Conservation (phyloP, 1,139 yeast species). For the Hyphopichia burtonii region DNA sequence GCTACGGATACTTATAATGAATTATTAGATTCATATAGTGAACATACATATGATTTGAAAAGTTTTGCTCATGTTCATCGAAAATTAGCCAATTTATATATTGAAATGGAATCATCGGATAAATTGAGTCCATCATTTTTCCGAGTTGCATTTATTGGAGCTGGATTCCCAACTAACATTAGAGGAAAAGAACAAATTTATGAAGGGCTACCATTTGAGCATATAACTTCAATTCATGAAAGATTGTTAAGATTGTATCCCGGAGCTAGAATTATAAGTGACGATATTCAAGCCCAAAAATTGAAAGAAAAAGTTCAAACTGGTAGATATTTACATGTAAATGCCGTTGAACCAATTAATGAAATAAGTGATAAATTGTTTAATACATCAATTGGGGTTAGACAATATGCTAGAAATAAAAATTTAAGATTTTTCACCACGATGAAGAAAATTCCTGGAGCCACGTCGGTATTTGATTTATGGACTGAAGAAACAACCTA, state of each 20-base stretch:
- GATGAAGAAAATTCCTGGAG: slow-evolving; percentile 72
- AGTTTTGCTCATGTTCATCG: slow-evolving; percentile 75
- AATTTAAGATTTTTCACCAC: slow-evolving; percentile 70
- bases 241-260: slow-evolving; percentile 74
- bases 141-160: slow-evolving; percentile 78
- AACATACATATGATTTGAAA: slow-evolving; percentile 70
- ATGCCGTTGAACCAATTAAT: slow-evolving; percentile 68
- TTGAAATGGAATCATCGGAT: slow-evolving; percentile 68
- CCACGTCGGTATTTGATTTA: slow-evolving; percentile 68
- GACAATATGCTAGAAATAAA: slow-evolving; percentile 70
- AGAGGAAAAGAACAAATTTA: slow-evolving; percentile 77
- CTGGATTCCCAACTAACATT: slow-evolving; percentile 77
- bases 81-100: slow-evolving; percentile 66
- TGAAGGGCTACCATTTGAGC: slow-evolving; percentile 88
- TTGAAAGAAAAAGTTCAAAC: slow-evolving; percentile 52
- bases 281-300: slow-evolving; percentile 60
- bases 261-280: slow-evolving; percentile 73
- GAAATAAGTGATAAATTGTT: slow-evolving; percentile 50
- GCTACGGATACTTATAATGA: slow-evolving; percentile 79
- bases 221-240: slow-evolving; percentile 79
- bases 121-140: slow-evolving; percentile 77
- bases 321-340: slow-evolving; percentile 74
- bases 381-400: slow-evolving; percentile 56
- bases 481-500: slow-evolving; percentile 90
- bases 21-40: slow-evolving; percentile 71